phyloP scores from a whole-genome alignment of 139 green algal genomes.

The Axilococcus clingmanii region DNA sequence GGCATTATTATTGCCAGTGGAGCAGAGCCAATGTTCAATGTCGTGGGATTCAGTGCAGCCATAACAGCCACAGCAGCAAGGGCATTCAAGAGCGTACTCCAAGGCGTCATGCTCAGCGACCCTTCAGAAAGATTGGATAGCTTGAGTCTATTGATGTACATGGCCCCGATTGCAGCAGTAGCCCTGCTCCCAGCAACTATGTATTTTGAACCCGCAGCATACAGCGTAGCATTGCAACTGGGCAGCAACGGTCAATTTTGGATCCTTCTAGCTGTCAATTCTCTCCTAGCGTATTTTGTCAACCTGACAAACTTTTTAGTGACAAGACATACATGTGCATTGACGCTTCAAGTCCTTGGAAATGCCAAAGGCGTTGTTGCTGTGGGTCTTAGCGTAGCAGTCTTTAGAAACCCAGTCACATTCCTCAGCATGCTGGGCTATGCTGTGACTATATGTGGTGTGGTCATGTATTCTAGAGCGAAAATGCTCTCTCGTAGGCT shows the following conservation, averaged over 20 bases:
- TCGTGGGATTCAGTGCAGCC: constrained; percentile 73
- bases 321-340: constrained; percentile 85
- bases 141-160: constrained; percentile 89
- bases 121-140: constrained; percentile 73
- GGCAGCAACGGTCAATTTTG: constrained; percentile 37
- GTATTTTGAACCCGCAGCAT: constrained; percentile 53
- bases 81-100: constrained; percentile 73
- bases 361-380: constrained; percentile 94
- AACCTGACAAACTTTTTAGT: constrained; percentile 98
- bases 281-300: constrained; percentile 80
- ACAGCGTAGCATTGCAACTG: constrained; percentile 11
- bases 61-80: constrained; percentile 59
- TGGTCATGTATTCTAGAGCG: constrained; percentile 51
- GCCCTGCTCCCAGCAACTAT: constrained; percentile 63
- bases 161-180: constrained; percentile 61
- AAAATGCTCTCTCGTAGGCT: too few relatives aligned
- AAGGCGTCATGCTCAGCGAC: constrained; percentile 64
- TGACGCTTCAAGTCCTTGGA: constrained; percentile 95
- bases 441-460: constrained; percentile 63
- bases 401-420: constrained; percentile 75
- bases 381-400: constrained; percentile 61
- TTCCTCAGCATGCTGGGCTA: constrained; percentile 64
- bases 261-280: constrained; percentile 69
- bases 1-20: constrained; percentile 84
- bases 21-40: constrained; percentile 79